phyloP scores from a whole-genome alignment of 2,329 filamentous ascomycete species.

The Colletotrichum cereale region DNA sequence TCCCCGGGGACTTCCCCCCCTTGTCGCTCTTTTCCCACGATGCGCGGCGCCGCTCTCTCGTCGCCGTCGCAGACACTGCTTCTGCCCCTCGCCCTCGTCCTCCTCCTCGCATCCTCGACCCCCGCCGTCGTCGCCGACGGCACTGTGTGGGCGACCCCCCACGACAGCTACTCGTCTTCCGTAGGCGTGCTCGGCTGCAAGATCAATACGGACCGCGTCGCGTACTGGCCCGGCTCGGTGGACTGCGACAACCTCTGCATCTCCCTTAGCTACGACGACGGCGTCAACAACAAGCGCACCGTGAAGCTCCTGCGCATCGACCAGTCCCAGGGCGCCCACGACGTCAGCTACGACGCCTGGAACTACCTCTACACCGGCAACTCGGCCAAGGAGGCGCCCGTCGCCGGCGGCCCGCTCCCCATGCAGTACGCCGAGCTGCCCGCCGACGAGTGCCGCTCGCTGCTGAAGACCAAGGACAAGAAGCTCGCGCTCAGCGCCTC shows the following conservation, averaged over 20 bases:
- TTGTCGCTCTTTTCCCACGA: conserved; percentile 25
- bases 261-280: conserved; percentile 46
- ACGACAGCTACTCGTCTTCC: conserved; percentile 62
- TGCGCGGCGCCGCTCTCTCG: conserved; percentile 32
- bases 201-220: conserved; percentile 64
- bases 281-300: conserved; percentile 42
- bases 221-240: conserved; percentile 62
- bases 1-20: background rate
- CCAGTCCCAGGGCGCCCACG: conserved; percentile 56
- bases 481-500: conserved; percentile 59
- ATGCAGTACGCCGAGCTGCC: conserved; percentile 62
- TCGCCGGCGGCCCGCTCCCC: conserved; percentile 59
- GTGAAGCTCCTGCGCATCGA: conserved; percentile 45
- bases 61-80: conserved; percentile 19
- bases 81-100: conserved; percentile 2
- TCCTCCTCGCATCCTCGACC: background rate
- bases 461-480: conserved; percentile 59
- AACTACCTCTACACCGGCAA: conserved; percentile 62
- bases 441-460: conserved; percentile 58
- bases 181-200: conserved; percentile 65
- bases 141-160: conserved; percentile 55
- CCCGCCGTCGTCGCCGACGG: conserved; percentile 21
- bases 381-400: conserved; percentile 59
- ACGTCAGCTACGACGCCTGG: conserved; percentile 66
- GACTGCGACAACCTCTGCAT: conserved; percentile 61